phyloP scores from a whole-genome alignment of 108 stramenopile genomes.

The Nitzschia inconspicua region DNA sequence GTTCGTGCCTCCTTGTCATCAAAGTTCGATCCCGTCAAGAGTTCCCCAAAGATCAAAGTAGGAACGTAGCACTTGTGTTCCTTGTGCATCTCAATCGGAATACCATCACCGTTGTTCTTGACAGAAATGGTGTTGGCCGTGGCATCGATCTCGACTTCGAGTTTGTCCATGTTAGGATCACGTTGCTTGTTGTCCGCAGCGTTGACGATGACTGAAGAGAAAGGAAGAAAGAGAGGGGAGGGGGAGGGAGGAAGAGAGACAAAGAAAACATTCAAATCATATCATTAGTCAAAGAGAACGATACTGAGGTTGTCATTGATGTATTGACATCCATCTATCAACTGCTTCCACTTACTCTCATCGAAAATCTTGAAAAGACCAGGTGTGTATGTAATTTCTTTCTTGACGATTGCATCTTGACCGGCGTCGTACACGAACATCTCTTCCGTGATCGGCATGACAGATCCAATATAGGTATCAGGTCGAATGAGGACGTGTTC shows the following conservation, averaged over 20 bases:
- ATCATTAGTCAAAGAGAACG: not conserved
- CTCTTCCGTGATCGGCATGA: slow-evolving; percentile 70
- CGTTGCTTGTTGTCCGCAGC: slow-evolving; percentile 99
- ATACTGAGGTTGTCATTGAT: not conserved
- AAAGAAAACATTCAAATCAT: not conserved
- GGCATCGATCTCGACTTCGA: slow-evolving; percentile 84
- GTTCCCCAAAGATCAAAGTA: slow-evolving; percentile 96
- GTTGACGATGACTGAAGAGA: slow-evolving; percentile 85
- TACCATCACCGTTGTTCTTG: slow-evolving; percentile 93
- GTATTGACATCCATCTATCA: too few relatives aligned
- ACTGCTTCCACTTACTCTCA: slow-evolving; percentile 89
- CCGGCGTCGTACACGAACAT: slow-evolving; percentile 90
- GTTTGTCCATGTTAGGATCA: slow-evolving; percentile 91
- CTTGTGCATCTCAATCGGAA: slow-evolving; percentile 79
- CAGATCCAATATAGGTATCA: slow-evolving; percentile 97
- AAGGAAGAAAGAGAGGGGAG: not conserved
- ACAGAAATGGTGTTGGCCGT: slow-evolving; percentile 86
- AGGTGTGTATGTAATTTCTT: slow-evolving; percentile 88
- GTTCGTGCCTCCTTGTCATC: slow-evolving; percentile 98
- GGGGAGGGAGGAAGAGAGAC: not conserved
- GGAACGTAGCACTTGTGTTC: slow-evolving; percentile 87
- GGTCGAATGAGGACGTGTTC: slow-evolving; percentile 98
- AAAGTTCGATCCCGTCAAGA: slow-evolving; percentile 98
- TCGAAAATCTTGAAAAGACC: slow-evolving; percentile 99
- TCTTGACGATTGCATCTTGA: slow-evolving; percentile 60